Base-by-base conservation (phyloP, 2,329 filamentous ascomycete genomes). In the Trichoderma asperellum region DNA sequence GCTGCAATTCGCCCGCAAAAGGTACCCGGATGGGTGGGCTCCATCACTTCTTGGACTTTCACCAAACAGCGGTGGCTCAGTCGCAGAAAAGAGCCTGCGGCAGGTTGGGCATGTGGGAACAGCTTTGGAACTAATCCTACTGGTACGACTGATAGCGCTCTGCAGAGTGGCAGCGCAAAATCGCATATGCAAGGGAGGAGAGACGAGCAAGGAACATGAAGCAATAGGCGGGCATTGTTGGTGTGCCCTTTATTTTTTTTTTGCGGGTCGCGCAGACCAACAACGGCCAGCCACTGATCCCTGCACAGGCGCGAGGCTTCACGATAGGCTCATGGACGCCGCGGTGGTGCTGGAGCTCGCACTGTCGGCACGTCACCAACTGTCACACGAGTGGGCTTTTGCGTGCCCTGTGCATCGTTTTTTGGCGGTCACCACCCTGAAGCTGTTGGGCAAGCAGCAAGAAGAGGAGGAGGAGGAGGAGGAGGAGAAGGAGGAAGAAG, bases 301-400 rank as follows among this genome's bases (percentile, higher is more conserved):
- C 72, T 75, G 73, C 63, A 43, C 63, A 40, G 62, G 68, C 69
- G 72, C 74, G 73, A 77, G 77, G 77, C 77, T 69, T 76, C 76
- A 75, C 73, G 64, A 77, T 77, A 76, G 77, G 77, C 75, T 77
- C 70, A 76, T 73, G 74, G 68, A 52, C 65, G 68, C 58, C 59
- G 27, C 34, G 57, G 58, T 58, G 40, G 49, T 70, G 63, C 21
- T 47, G 32, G 35, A 61, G 27, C 63, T 34, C 56, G 58, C 55
- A 60, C 58, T 59, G 57, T 70, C 55, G 68, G 62, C 63, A 70
- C 63, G 68, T 70, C 68, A 68, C 68, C 63, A 57, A 58, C 56
- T 27, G 63, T 67, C 63, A 67, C 63, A 59, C 63, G 55, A 37
- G 53, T 27, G 53, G 27, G 63, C 40, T 12, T 32, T 18, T 34